Base-by-base conservation (phyloP, 257 asterid species). In the Cinchona pubescens region DNA sequence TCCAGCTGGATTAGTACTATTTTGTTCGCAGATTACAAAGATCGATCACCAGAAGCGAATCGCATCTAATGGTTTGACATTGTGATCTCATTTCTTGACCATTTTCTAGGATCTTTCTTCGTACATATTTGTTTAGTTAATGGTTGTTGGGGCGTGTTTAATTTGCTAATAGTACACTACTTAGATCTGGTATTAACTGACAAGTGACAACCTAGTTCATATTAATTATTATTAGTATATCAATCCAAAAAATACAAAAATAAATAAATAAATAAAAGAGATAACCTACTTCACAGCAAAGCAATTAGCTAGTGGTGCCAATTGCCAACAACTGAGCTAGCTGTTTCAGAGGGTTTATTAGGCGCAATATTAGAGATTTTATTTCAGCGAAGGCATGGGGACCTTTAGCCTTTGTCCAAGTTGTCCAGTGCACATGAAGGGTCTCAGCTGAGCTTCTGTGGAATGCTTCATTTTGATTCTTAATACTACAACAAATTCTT, bases 351-450 rank as follows among this genome's bases (percentile, higher is more conserved):
- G 30, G 76, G 61, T 60, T 61, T 69, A 10, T 77, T 38, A 65
- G 68, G 64, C 63, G 13, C 38, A 48, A n/a, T n/a, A n/a, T n/a
- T n/a, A 34, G 55, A 74, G 75, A 78, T 72, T 74, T 63, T 48
- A 38, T 79, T 67, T 60, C 78, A 75, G 60, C 37, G 14, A 30
- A 34, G 62, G 46, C 9, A 73, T 65, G 79, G 82, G 79, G 74
- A n/a, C 81, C 83, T 74, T 59, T 6, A 38, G 12, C 29, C 46
- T 67, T 29, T 66, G 72, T 72, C 72, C 43, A 53, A 8, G 30
- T 55, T 67, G 77, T 53, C 72, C 63, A 56, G 35, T 18, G 80
- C 92, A 86, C 90, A 82, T 84, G 87, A 80, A 79, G 73, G 71
- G 69, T 75, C 84, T 77, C 82, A 55, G 63, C 74, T 75, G 78